Base-by-base conservation (phyloP, 2,329 filamentous ascomycete genomes). In the Botrytis squamosa region DNA sequence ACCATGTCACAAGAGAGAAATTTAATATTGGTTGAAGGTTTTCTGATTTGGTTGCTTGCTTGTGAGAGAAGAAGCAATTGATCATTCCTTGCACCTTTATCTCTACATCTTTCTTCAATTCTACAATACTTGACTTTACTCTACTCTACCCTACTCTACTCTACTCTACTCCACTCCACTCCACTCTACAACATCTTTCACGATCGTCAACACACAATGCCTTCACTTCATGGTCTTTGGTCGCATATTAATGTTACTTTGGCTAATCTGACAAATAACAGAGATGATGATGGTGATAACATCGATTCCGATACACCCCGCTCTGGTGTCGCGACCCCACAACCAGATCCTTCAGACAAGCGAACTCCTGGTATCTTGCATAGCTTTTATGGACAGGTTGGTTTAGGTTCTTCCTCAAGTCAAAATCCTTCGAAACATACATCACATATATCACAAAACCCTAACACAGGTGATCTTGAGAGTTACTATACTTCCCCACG, bases 371-470 rank as follows among this genome's bases (percentile, higher is more conserved):
- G 94, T 83, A 97, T 98, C 86, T 92, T 96, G 88, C 89, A 91
- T 84, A 97, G 92, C 87, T 98, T 96, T 88, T 97, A 98, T 89
- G 92, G 92, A 86, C 96, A 99, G 95, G 96, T 99, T 97, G 91
- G 96, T 98, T 89, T 89, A 88, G 90, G 89, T 86, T 90, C 91
- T 90, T 88, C 88, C 88, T 77, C 77, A 80, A 38, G 38, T 72
- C 44, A 68, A 72, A 75, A 72, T 78, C 74, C 77, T 67, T 75
- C 77, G 78, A 77, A 76, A 77, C 77, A 75, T 75, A 79, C 77
- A 79, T 81, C 71, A 80, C 79, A 73, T 33, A 42, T 22, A 68
- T 40, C 65, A 67, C 65, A 52, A 29, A 29, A 52, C 42, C 76
- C 77, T 75, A 74, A 75, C 62, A 46, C 74, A 25, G 75, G 74